Evolutionary conservation across 2,329 filamentous ascomycete species (phyloP), one percentile per base, ranked within the genome.

Genomic region (Sporothrix sp.): DNA sequence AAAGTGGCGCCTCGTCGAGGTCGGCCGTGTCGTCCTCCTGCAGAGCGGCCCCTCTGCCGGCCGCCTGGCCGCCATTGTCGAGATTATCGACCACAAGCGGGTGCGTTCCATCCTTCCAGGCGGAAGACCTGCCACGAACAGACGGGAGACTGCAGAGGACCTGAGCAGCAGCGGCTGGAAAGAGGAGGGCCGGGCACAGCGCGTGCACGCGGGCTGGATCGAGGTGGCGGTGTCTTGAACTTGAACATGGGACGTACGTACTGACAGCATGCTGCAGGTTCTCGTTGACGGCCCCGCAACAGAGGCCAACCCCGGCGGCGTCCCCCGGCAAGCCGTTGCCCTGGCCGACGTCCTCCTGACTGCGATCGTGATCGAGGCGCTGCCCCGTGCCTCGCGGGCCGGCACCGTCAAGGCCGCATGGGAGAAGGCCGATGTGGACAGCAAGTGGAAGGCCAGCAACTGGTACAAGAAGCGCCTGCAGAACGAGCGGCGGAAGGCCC

Each of bases 31-130:
- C 68, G 85, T 95, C 71, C 82, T 95, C 72, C 84, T 97, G 77
- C 85, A 87, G 73, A 73, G 72, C 69, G 85, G 89, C 68, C 82
- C 84, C 65, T 86, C 75, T 77, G 76, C 78, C 63, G 90, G 90
- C 76, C 87, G 87, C 71, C 82, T 97, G 65, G 94, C 90, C 66
- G 78, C 84, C 66, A 91, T 98, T 68, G 89, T 95, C 74, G 91
- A 98, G 84, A 97, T 98, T 74, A 93, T 98, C 77, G 93, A 98
- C 78, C 91, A 98, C 85, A 96, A 95, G 83, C 89, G 93, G 76
- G 93, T 98, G 95, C 71, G 93, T 88, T 53, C 37, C 52, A 16
- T n/a, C 9, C 18, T 35, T 20, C n/a, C n/a, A n/a, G n/a, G 16
- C 18, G 16, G 6, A 8, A n/a, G n/a, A 48, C 13, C 13, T 14